Base-by-base conservation (phyloP, 192 early-diverging fungal genomes). In the Backusella tuberculispora region DNA sequence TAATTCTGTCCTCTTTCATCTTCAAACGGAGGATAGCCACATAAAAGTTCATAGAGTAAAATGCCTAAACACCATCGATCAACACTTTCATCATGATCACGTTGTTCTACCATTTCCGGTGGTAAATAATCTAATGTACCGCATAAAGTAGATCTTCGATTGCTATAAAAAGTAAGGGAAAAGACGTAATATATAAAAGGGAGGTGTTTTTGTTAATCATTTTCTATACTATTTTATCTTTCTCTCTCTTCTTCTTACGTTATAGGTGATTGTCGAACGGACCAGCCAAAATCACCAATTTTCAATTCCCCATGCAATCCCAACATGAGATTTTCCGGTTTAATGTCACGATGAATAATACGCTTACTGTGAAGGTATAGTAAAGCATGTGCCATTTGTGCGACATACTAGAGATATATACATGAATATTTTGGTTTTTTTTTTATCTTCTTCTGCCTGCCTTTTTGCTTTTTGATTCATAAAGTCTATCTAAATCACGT, bases 241-340 rank as follows among this genome's bases (percentile, higher is more conserved):
- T 87, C 15, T 90, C 92, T 38, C 95, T 89, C 26, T 4, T 12
- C 5, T 10, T 60, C 53, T 60, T 60, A 60, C 53, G 53, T 60
- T 26, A 60, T 26, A 60, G 53, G 53, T 60, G 53, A 60, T 60
- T 60, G 53, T 75, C 96, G 93, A 12, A 99, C 96, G 1, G 93
- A 94, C 97, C 97, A 99, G 1, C 97, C 97, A 88, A 99, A 99
- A 84, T 99, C 97, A 14, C 90, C 94, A 79, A 99, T 96, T 74
- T 98, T 98, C 47, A 99, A 85, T 72, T 97, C 93, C 37, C 95
- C 96, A 34, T 93, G 85, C 17, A 89, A 73, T n/a, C 92, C 94
- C 24, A 99, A 79, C 71, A 99, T 80, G 70, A 99, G 75, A 68
- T 99, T 99, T 76, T 98, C 96, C 24, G 96, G 97, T 81, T 99